Conservation (phyloP, 495 filamentous ascomycete genomes). For the Articulospora tetracladia region DNA sequence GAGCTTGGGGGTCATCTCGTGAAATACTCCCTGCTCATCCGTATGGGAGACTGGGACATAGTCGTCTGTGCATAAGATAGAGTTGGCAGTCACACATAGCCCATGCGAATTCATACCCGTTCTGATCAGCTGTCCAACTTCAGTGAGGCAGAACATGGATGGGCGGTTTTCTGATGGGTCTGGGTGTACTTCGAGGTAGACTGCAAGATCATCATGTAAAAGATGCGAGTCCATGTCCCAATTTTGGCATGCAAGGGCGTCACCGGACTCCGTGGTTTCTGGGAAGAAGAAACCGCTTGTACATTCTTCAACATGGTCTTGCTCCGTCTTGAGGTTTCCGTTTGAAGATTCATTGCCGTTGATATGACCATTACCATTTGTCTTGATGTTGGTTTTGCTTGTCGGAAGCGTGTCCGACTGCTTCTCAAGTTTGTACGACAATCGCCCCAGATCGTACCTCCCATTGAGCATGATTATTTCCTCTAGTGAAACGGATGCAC, state of each 20-base stretch:
- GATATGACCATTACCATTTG: neutral
- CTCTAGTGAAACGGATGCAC: conserved; percentile 24
- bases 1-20: conserved; percentile 10
- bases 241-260: conserved; percentile 26
- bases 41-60: conserved; percentile 15
- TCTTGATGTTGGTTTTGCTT: neutral
- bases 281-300: conserved; percentile 18
- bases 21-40: conserved; percentile 1
- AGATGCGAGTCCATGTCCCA: conserved; percentile 26
- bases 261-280: conserved; percentile 13
- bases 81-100: conserved; percentile 23
- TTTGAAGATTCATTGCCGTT: neutral
- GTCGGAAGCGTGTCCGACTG: neutral
- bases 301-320: conserved; percentile 20
- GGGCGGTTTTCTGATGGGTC: conserved; percentile 14
- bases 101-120: conserved; percentile 28
- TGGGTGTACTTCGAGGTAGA: conserved; percentile 28
- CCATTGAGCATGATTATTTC: conserved; percentile 30
- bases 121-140: conserved; percentile 28
- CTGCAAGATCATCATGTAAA: conserved; percentile 13
- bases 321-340: neutral
- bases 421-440: conserved; percentile 4
- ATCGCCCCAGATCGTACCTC: conserved; percentile 26
- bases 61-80: conserved; percentile 23
- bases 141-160: conserved; percentile 27